Evolutionary conservation across 345 rosid genomes (phyloP).

Genomic region (Noccaea bulbosa): DNA sequence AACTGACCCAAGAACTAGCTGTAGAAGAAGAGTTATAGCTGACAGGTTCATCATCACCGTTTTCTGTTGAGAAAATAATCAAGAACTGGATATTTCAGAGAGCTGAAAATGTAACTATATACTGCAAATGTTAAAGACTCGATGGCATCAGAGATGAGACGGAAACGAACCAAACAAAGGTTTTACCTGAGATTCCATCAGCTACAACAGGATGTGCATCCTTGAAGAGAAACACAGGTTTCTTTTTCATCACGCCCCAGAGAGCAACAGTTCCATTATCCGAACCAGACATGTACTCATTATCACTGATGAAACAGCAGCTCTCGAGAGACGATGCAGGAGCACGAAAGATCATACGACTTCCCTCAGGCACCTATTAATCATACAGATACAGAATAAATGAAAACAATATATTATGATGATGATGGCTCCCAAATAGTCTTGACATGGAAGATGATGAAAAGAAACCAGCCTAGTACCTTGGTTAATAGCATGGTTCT

Average conservation of each 20-base stretch:
- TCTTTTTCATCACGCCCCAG: slow-evolving; percentile 72
- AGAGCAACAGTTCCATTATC: slow-evolving; percentile 92
- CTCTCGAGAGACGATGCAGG: slow-evolving; percentile 86
- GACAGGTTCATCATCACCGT: slow-evolving; percentile 45
- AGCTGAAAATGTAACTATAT: slow-evolving; percentile 3
- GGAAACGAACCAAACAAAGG: neutral
- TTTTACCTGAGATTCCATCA: slow-evolving; percentile 54
- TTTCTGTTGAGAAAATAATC: slow-evolving; percentile 47
- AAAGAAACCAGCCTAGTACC: slow-evolving; percentile 28
- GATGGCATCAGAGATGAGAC: slow-evolving; percentile 3
- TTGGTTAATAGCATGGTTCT: slow-evolving; percentile 71
- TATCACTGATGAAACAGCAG: slow-evolving; percentile 80
- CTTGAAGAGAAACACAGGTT: slow-evolving; percentile 72
- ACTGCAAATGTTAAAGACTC: slow-evolving; percentile 17
- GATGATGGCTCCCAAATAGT: slow-evolving; percentile 1
- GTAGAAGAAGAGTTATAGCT: slow-evolving; percentile 46
- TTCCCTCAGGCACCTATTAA: slow-evolving; percentile 74
- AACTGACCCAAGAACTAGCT: slow-evolving; percentile 84
- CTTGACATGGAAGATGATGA: neutral
- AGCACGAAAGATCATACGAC: slow-evolving; percentile 77
- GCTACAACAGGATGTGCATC: slow-evolving; percentile 65
- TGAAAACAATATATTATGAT: neutral
- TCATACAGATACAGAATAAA: slow-evolving; percentile 33
- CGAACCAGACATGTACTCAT: slow-evolving; percentile 88
- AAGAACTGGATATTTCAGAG: slow-evolving; percentile 3